These are phyloP conservation scores for Sambucus nigra DNA, from an alignment of 129 eudicot species.

Conservation along the genomic window DNA sequence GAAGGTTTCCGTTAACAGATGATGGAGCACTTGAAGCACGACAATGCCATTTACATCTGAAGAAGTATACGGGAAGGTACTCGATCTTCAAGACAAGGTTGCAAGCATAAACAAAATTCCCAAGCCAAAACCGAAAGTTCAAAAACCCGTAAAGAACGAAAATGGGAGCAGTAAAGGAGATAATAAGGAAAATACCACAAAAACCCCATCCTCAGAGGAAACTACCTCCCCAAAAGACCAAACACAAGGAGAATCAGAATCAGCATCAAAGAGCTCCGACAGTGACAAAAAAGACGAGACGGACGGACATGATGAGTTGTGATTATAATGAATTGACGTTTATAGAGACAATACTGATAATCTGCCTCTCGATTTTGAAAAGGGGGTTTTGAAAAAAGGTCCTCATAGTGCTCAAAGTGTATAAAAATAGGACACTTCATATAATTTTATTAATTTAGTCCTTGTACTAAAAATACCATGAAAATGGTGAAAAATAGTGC, in stretches of 20 bases:
- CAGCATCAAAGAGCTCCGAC: constrained; percentile 1
- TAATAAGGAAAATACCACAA: constrained; percentile 29
- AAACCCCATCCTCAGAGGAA: constrained; percentile 34
- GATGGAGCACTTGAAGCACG: no score
- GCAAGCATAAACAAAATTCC: constrained; percentile 65
- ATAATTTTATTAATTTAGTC: no score
- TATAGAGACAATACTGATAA: constrained; percentile 13
- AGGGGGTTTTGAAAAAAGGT: no score
- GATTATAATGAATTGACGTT: constrained; percentile 20
- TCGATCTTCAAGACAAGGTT: constrained; percentile 82
- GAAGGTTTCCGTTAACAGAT: no score
- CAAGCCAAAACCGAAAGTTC: constrained; percentile 89
- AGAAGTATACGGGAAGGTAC: constrained; percentile 59
- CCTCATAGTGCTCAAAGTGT: no score
- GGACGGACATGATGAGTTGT: constrained; percentile 81
- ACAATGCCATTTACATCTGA: constrained; percentile 78
- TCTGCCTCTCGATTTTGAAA: constrained; percentile 7
- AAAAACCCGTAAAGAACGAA: constrained; percentile 59
- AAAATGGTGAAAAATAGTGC: no score
- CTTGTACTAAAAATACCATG: no score
- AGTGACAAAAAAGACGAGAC: constrained; percentile 11
- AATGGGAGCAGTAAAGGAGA: constrained; percentile 21
- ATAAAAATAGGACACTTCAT: no score
- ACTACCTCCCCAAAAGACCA: constrained; percentile 24
- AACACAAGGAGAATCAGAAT: constrained; percentile 26